Conservation (phyloP, 768 basidiomycete species). For the Pulveroboletus sp. region DNA sequence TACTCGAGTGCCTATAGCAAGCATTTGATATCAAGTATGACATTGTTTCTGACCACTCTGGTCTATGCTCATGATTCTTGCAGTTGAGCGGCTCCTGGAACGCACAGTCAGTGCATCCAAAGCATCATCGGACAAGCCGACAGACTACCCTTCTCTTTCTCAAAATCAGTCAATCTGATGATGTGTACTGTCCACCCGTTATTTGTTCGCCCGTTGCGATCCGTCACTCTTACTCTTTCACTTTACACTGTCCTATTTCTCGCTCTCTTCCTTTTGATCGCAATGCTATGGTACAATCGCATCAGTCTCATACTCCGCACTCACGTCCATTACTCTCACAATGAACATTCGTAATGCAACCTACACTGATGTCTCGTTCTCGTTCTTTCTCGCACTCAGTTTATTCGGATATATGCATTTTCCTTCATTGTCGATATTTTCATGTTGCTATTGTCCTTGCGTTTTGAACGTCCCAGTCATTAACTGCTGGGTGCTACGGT, state of each 20-base stretch:
- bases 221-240: conserved; percentile 3
- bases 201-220: conserved; percentile 8
- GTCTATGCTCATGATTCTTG: conserved; percentile 7
- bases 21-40: conserved; percentile 76
- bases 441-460: conserved; percentile 18
- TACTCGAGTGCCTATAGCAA: conserved; percentile 73
- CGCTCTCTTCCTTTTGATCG: conserved; percentile 23
- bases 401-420: conserved; percentile 26
- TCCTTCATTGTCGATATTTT: conserved; percentile 32
- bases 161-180: conserved; percentile 23
- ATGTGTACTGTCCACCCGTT: background rate
- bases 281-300: conserved; percentile 37
- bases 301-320: conserved; percentile 32
- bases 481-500: background rate
- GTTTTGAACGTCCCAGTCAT: conserved; percentile 6
- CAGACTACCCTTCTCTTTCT: conserved; percentile 29
- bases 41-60: background rate
- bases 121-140: conserved; percentile 24
- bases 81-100: conserved; percentile 70
- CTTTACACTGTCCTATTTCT: conserved; percentile 1
- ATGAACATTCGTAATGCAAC: conserved; percentile 37
- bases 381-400: conserved; percentile 16
- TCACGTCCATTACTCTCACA: conserved; percentile 32
- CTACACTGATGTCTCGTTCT: conserved; percentile 21
- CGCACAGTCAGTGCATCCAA: conserved; percentile 38